These are phyloP conservation scores for Solanum dulcamara DNA, from an alignment of 257 asterid genomes.

Conservation along the genomic window DNA sequence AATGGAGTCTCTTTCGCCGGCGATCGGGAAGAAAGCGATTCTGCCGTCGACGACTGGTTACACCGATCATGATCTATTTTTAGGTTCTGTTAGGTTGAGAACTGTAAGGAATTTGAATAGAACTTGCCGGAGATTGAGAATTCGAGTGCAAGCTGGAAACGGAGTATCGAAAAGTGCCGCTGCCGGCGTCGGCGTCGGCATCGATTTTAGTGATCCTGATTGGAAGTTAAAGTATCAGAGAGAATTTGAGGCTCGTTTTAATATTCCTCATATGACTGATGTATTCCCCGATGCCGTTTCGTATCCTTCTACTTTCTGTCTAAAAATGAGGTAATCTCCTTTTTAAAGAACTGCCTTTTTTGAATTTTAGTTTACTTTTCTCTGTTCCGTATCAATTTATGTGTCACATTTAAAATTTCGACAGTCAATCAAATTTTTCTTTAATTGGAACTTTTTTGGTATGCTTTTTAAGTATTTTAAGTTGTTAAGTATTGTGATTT, in stretches of 20 bases:
- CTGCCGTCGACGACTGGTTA: background rate
- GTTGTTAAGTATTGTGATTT: background rate
- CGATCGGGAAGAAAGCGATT: constrained; percentile 29
- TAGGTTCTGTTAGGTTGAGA: background rate
- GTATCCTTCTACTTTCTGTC: constrained; percentile 77
- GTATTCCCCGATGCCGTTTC: constrained; percentile 44
- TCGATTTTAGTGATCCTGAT: constrained; percentile 64
- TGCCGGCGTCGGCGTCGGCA: background rate
- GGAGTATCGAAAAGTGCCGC: background rate
- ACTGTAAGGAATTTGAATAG: background rate
- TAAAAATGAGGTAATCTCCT: constrained; percentile 51
- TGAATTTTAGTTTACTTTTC: background rate
- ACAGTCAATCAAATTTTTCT: background rate
- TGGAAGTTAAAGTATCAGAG: constrained; percentile 62
- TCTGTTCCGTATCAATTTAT: background rate
- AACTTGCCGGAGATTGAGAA: constrained; percentile 10
- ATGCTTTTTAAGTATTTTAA: background rate
- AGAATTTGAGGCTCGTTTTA: constrained; percentile 64
- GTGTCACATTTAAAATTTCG: background rate
- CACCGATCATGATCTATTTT: background rate
- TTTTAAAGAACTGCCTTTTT: background rate
- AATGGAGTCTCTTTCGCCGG: constrained; percentile 56
- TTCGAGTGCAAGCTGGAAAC: constrained; percentile 15
- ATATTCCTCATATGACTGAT: constrained; percentile 60
- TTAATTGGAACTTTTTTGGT: too few species aligned